Evolutionary conservation across 768 basidiomycete genomes (phyloP), one percentile per base, ranked within the genome.

Genomic region (Amanita thiersii): DNA sequence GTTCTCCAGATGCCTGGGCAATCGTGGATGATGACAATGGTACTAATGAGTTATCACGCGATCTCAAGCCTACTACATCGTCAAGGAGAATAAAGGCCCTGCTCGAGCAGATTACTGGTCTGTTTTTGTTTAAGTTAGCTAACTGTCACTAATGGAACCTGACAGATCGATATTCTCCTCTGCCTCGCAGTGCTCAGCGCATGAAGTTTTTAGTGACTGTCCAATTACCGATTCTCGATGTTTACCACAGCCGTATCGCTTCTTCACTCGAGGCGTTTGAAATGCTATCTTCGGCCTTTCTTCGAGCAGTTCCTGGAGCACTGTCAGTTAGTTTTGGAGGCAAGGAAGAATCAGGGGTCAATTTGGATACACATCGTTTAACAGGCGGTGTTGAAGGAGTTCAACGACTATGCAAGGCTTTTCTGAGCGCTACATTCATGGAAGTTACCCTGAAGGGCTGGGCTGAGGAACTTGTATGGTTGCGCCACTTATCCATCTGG

Each of bases 191-290:
- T 43, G 55, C 66, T 7, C 86, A 96, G 44, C 82, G 85, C 26
- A 79, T 80, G 0, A 81, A 81, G 28, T 99, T 98, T 66, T 73
- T 99, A 43, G 69, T 83, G 30, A 68, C 73, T 6, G 76, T 94
- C 11, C 96, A 99, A 60, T 64, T 97, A 1, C 91, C 93, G 1
- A 56, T 96, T 9, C 63, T 99, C 9, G 75, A 85, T 44, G 64
- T 72, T 4, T 99, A 96, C 58, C 73, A 79, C 47, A 61, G 66
- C 6, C 81, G 93, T 14, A 81, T 99, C 57, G 69, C 77, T 1
- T 76, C 83, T 6, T 90, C 92, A 6, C 64, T 97, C 18, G 91
- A 97, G 52, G 94, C 93, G 0, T 97, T 97, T 51, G 96, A 98
- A 59, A 85, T 82, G 1, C 68, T 96, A 4, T 89, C 91, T 1